Evolutionary conservation across 108 stramenopile genomes (phyloP).

Genomic region (Cyclostephanos invisitatus): DNA sequence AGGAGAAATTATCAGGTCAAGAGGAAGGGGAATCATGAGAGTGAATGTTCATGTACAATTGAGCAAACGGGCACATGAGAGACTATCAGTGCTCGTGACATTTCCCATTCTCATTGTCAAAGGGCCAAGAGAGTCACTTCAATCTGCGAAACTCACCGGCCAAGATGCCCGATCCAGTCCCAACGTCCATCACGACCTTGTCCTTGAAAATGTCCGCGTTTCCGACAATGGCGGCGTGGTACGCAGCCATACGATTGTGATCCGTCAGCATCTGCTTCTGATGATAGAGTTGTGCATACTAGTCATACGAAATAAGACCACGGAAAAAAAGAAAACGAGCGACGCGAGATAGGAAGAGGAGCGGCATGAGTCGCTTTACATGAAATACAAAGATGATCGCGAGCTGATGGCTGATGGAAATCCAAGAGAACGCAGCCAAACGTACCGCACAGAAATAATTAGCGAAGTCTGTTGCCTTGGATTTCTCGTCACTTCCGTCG

Average conservation of each 20-base stretch:
- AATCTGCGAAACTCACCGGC: slow-evolving; percentile 39
- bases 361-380: too few species aligned
- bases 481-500: slow-evolving; percentile 64
- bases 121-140: too few species aligned
- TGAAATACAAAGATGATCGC: too few species aligned
- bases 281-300: slow-evolving; percentile 95
- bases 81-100: too few species aligned
- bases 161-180: slow-evolving; percentile 96
- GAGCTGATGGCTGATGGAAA: too few species aligned
- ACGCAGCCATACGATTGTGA: slow-evolving; percentile 97
- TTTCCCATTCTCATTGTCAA: too few species aligned
- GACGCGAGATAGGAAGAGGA: too few species aligned
- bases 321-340: too few species aligned
- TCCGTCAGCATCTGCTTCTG: slow-evolving; percentile 99
- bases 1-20: neutral
- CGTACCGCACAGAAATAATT: slow-evolving; percentile 77
- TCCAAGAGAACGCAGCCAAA: too few species aligned
- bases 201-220: slow-evolving; percentile 92
- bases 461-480: slow-evolving; percentile 83
- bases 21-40: neutral
- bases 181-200: slow-evolving; percentile 98
- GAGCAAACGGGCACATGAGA: neutral
- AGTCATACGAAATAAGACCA: slow-evolving; percentile 83
- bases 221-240: slow-evolving; percentile 94
- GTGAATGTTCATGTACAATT: neutral